Evolutionary conservation across 2,329 filamentous ascomycete genomes (phyloP).

Genomic region (Diaporthe sp.): DNA sequence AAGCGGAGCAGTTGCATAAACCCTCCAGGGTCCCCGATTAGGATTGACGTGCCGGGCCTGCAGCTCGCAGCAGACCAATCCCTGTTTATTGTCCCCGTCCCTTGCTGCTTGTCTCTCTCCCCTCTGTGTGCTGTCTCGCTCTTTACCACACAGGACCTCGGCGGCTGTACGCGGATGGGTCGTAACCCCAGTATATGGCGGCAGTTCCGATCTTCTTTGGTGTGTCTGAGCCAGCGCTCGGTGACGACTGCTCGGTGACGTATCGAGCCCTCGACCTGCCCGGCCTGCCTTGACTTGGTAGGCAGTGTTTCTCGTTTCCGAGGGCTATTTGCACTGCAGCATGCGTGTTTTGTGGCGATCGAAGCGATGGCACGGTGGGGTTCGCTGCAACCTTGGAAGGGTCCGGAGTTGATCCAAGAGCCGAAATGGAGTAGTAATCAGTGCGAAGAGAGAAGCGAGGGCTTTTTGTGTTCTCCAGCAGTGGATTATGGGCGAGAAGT

Average conservation of each 20-base stretch:
- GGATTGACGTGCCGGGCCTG: conserved; percentile 28
- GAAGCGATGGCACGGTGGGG: conserved; percentile 32
- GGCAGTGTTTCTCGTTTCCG: conserved; percentile 8
- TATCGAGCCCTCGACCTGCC: conserved; percentile 16
- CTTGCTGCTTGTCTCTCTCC: conserved; percentile 19
- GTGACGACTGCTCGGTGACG: conserved; percentile 27
- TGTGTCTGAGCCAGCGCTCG: conserved; percentile 17
- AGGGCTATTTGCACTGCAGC: background rate
- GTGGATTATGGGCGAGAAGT: background rate
- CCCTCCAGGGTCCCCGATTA: conserved; percentile 15
- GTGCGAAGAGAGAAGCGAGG: background rate
- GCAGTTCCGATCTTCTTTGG: conserved; percentile 13
- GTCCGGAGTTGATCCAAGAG: background rate
- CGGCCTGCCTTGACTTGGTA: conserved; percentile 1
- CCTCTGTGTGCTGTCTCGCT: background rate
- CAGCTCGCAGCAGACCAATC: conserved; percentile 31
- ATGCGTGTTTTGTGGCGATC: conserved; percentile 20
- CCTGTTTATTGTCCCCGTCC: conserved; percentile 30
- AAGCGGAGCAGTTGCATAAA: conserved; percentile 32
- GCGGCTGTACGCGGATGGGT: conserved; percentile 9
- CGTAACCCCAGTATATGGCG: conserved; percentile 16
- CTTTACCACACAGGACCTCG: conserved; percentile 13
- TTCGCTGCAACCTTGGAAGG: conserved; percentile 21
- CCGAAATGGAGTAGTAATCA: background rate
- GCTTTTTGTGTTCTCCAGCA: background rate